Evolutionary conservation across 768 basidiomycete genomes (phyloP).

Genomic region (Termitomyces sp.): DNA sequence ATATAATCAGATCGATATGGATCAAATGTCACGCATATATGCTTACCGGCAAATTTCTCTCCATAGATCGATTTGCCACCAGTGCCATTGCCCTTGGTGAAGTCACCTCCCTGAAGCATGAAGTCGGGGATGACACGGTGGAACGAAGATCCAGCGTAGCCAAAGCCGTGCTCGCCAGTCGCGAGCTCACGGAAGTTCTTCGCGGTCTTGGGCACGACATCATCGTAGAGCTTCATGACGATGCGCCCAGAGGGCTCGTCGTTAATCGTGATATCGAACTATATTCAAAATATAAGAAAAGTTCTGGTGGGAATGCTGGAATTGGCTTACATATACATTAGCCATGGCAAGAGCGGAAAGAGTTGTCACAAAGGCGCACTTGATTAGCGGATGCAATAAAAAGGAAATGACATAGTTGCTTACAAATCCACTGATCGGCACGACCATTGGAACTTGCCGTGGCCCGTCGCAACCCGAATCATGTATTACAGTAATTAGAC

Average conservation of each 20-base stretch:
- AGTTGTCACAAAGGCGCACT: not conserved
- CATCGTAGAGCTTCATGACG: constrained; percentile 84
- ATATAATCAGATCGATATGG: constrained; percentile 2
- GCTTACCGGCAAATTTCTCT: constrained; percentile 57
- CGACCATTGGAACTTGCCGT: not conserved
- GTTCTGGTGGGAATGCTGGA: not conserved
- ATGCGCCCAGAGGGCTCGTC: constrained; percentile 47
- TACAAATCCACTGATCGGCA: not conserved
- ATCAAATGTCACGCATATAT: not conserved
- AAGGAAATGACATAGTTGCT: constrained; percentile 4
- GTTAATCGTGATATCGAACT: constrained; percentile 69
- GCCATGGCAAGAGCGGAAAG: not conserved
- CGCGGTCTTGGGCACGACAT: constrained; percentile 70
- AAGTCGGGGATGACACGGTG: constrained; percentile 83
- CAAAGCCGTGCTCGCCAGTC: constrained; percentile 70
- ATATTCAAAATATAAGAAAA: not conserved
- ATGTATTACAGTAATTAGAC: too few species aligned
- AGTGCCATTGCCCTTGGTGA: constrained; percentile 67
- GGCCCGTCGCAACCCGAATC: too few species aligned
- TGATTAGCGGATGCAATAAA: constrained; percentile 5
- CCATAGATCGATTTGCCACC: constrained; percentile 84
- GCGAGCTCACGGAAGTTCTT: constrained; percentile 88
- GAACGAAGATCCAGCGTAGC: constrained; percentile 68
- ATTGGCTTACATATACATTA: constrained; percentile 3
- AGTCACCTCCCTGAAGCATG: constrained; percentile 93